Percentiles rank a stretch among this genome's conserved stretches.
phyloP scores from a whole-genome alignment of 441 rosid species.

The Metrosideros polymorpha region DNA sequence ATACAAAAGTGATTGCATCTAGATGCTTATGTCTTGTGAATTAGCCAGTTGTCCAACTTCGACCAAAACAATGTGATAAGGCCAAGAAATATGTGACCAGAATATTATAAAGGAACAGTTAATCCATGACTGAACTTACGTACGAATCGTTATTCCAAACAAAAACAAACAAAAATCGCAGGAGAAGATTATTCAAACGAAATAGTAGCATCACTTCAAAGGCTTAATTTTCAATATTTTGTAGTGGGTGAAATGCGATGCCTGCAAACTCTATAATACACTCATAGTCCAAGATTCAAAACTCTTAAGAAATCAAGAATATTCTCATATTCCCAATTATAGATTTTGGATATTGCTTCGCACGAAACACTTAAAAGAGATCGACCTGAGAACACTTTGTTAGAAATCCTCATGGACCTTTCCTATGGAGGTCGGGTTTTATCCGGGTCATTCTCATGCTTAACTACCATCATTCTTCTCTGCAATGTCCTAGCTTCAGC shows the following conservation, averaged over 20 bases:
- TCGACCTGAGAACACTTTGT: neutral
- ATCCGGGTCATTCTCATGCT: neutral
- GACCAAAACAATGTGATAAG: too few relatives aligned
- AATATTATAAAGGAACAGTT: neutral
- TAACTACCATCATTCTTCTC: neutral
- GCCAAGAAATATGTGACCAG: neutral
- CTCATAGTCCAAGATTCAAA: neutral
- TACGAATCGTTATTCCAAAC: neutral
- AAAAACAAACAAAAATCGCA: too few relatives aligned
- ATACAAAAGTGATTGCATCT: too few relatives aligned
- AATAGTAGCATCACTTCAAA: neutral
- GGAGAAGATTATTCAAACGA: too few relatives aligned
- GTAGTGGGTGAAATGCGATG: neutral
- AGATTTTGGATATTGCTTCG: neutral
- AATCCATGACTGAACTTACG: neutral
- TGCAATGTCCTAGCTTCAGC: fast-evolving
- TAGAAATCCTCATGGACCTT: neutral
- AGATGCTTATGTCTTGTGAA: too few relatives aligned
- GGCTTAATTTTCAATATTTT: neutral
- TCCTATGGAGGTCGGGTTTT: fast-evolving
- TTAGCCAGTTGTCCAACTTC: too few relatives aligned
- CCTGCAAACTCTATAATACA: neutral
- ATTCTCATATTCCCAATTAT: neutral
- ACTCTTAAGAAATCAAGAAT: neutral
- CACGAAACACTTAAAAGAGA: neutral